These are phyloP conservation scores for Lasiodiplodia citricola DNA, from an alignment of 2,329 filamentous ascomycete genomes.

Conservation along the genomic window DNA sequence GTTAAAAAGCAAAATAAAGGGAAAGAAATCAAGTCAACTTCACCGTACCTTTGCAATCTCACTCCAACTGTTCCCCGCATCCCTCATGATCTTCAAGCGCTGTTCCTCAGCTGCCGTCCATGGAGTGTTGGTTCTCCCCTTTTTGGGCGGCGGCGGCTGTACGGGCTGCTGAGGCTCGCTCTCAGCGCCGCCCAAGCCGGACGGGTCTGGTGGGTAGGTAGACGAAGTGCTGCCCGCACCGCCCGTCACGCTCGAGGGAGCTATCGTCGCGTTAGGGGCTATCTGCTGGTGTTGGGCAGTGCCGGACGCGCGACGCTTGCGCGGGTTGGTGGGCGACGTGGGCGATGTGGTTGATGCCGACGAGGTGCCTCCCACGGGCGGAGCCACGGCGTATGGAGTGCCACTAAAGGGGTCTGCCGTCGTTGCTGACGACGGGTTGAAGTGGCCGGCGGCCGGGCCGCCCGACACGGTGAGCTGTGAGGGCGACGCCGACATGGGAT, in stretches of 20 bases:
- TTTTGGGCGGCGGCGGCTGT: conserved; percentile 66
- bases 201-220: conserved; percentile 17
- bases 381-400: conserved; percentile 13
- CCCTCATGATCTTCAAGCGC: conserved; percentile 90
- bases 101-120: conserved; percentile 97
- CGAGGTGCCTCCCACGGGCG: conserved; percentile 1
- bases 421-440: conserved; percentile 29
- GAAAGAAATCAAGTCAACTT: not conserved
- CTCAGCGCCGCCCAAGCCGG: conserved; percentile 5
- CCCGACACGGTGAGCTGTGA: conserved; percentile 42
- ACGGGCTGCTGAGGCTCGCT: conserved; percentile 18
- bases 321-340: conserved; percentile 41
- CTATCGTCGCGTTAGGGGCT: conserved; percentile 23
- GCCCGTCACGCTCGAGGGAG: conserved; percentile 15
- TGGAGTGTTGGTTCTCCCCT: conserved; percentile 96
- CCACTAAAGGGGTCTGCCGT: conserved; percentile 22
- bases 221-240: not conserved
- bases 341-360: not conserved
- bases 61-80: conserved; percentile 92
- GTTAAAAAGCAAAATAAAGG: not conserved
- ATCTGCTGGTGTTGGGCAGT: conserved; percentile 36
- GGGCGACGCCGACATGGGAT: conserved; percentile 46
- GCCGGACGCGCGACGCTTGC: conserved; percentile 52
- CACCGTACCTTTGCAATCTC: conserved; percentile 88
- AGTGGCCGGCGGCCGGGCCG: conserved; percentile 10